Evolutionary conservation across 2,329 filamentous ascomycete species (phyloP).

Genomic region (Scedosporium aurantiacum): DNA sequence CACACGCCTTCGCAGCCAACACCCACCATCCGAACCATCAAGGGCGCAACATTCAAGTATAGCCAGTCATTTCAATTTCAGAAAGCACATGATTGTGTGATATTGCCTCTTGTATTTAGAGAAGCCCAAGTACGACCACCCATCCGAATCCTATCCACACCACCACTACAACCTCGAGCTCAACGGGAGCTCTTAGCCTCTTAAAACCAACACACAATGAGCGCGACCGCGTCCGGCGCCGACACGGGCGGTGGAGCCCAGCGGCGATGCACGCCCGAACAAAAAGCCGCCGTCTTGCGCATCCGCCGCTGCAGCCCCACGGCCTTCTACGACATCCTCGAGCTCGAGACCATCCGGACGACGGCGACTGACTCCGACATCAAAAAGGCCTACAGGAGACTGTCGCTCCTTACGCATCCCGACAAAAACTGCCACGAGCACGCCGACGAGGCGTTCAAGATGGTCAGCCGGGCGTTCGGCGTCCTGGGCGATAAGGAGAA

Average conservation of each 20-base stretch:
- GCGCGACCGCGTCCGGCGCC: slow-evolving; percentile 36
- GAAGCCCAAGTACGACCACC: background rate
- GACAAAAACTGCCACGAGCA: slow-evolving; percentile 97
- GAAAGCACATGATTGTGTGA: too few relatives aligned
- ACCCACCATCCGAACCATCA: background rate
- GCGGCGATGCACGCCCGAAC: slow-evolving; percentile 74
- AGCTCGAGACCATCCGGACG: slow-evolving; percentile 51
- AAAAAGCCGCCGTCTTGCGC: slow-evolving; percentile 82
- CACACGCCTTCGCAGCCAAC: background rate
- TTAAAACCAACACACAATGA: slow-evolving; percentile 1
- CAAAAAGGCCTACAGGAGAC: slow-evolving; percentile 95
- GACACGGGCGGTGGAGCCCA: slow-evolving; percentile 34
- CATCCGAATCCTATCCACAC: background rate
- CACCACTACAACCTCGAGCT: background rate
- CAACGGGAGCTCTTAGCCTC: background rate
- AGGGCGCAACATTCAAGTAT: background rate
- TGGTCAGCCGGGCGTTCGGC: slow-evolving; percentile 90
- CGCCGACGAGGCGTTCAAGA: slow-evolving; percentile 96
- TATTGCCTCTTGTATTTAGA: too few relatives aligned
- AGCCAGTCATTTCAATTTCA: background rate
- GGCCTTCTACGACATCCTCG: slow-evolving; percentile 92
- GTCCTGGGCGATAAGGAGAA: slow-evolving; percentile 90
- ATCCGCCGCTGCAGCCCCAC: slow-evolving; percentile 76
- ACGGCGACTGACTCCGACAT: slow-evolving; percentile 72
- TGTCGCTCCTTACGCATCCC: slow-evolving; percentile 88